Base-by-base conservation (phyloP, 1,139 yeast genomes). In the Pichia terricola region DNA sequence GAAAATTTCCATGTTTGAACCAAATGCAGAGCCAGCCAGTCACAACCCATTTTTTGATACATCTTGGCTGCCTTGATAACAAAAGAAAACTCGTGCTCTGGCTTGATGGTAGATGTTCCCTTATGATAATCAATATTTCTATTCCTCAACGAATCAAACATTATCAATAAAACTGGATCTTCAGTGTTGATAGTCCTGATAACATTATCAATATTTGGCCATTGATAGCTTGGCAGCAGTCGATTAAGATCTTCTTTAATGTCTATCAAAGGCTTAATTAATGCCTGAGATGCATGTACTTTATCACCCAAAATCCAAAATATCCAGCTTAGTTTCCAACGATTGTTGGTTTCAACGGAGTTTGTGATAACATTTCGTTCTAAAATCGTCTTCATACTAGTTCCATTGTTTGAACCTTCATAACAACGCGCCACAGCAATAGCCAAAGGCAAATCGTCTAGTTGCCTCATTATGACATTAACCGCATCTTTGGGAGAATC, bases 31-130 rank as follows among this genome's bases (percentile, higher is more conserved):
- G 89, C 80, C 40, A 89, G 61, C 50, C 79, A 75, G 54, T 89
- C 95, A 65, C 97, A 89, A 0, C 97, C 97, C 95, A 89, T 87
- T 47, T 95, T 69, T 11, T 77, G 69, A 56, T 87, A 85, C 46
- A 86, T 82, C 39, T 73, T 66, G 10, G 84, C 73, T 6, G 81
- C 81, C 51, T 78, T 76, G 26, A 75, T 58, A 10, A 88, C 72
- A 55, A 81, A 78, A 11, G 71, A 68, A 45, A 73, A 76, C 56
- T 89, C 96, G 40, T 68, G 65, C 3, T 57, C 54, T 4, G 70
- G 65, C 28, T 70, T 66, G n/a, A 79, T 61, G 30, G 64, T 66
- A 30, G 69, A 50, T 0, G 78, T 71, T 7, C 82, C 81, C 43
- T 67, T 57, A 37, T 70, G 65, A 50, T 77, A 73, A 44, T 67